A percentile compares a stretch with the other conserved stretches of the same genome.
Conservation (phyloP, 2,329 filamentous ascomycete species). For the Fusarium sarcochroum region DNA sequence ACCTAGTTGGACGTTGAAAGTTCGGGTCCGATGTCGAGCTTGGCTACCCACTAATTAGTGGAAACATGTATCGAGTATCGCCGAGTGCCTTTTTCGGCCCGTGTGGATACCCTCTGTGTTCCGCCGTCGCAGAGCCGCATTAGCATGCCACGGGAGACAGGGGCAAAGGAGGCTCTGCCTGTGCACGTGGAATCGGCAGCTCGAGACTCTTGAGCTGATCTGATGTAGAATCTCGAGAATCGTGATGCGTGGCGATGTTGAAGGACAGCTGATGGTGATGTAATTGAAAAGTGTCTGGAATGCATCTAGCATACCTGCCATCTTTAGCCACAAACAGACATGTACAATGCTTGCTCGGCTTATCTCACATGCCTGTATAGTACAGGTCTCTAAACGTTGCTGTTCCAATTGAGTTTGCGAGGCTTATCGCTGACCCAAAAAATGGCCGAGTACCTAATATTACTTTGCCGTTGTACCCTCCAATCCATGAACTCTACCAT, state of each 20-base stretch:
- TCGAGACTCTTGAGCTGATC: not conserved
- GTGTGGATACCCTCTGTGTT: constrained; percentile 28
- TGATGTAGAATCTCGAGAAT: not conserved
- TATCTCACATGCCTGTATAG: constrained; percentile 26
- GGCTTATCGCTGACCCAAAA: constrained; percentile 30
- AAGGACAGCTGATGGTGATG: not conserved
- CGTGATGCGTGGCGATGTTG: not conserved
- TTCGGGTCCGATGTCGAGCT: constrained; percentile 30
- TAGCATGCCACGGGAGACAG: constrained; percentile 24
- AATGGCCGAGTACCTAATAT: constrained; percentile 20
- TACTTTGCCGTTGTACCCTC: not conserved
- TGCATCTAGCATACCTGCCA: not conserved
- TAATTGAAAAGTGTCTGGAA: not conserved
- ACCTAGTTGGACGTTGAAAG: constrained; percentile 24
- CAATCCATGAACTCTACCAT: constrained; percentile 18
- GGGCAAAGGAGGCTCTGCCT: constrained; percentile 23
- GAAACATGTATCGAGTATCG: constrained; percentile 27
- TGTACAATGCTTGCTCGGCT: constrained; percentile 17
- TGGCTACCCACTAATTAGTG: constrained; percentile 20
- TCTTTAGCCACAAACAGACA: constrained; percentile 10
- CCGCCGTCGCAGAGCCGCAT: constrained; percentile 39
- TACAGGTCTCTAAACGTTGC: constrained; percentile 1
- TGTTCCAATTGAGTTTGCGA: constrained; percentile 31
- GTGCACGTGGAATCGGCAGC: not conserved
- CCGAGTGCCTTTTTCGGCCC: constrained; percentile 35